Conservation (phyloP, 768 basidiomycete species). For the Dentipellis sp. region DNA sequence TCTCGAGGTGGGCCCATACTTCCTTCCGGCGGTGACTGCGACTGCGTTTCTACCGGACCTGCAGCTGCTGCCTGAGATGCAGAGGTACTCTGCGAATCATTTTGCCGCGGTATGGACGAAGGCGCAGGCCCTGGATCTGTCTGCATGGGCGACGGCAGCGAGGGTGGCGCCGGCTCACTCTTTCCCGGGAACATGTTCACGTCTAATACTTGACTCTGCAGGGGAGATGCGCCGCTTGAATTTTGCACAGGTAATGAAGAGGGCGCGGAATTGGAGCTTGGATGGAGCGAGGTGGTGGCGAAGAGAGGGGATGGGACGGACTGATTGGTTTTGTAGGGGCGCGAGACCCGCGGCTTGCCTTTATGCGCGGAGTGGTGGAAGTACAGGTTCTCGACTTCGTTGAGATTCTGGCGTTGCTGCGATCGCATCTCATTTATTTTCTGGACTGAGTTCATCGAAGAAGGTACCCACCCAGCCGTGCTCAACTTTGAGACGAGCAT, state of each 20-base stretch:
- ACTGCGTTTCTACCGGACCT: background rate
- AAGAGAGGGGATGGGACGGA: slow-evolving; percentile 13
- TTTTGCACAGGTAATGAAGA: too few relatives aligned
- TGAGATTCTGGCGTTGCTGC: slow-evolving; percentile 68
- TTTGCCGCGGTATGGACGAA: background rate
- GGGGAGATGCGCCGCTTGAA: too few relatives aligned
- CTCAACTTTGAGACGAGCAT: slow-evolving; percentile 68
- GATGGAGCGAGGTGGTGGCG: too few relatives aligned
- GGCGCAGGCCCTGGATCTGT: background rate
- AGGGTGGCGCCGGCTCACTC: background rate
- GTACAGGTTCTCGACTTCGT: slow-evolving; percentile 75
- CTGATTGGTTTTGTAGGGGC: slow-evolving; percentile 15
- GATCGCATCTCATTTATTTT: background rate
- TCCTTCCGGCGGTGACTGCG: background rate
- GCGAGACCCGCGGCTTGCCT: slow-evolving; percentile 8
- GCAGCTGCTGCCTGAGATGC: background rate
- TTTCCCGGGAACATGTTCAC: background rate
- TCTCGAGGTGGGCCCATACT: background rate
- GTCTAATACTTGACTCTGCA: background rate
- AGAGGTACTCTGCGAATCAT: background rate
- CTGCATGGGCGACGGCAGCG: background rate
- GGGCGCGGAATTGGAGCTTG: too few relatives aligned
- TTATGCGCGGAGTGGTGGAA: slow-evolving; percentile 56
- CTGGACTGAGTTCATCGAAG: background rate
- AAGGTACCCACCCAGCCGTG: slow-evolving; percentile 61